Conservation (phyloP, 495 filamentous ascomycete species). For the Talaromyces nanjingensis region DNA sequence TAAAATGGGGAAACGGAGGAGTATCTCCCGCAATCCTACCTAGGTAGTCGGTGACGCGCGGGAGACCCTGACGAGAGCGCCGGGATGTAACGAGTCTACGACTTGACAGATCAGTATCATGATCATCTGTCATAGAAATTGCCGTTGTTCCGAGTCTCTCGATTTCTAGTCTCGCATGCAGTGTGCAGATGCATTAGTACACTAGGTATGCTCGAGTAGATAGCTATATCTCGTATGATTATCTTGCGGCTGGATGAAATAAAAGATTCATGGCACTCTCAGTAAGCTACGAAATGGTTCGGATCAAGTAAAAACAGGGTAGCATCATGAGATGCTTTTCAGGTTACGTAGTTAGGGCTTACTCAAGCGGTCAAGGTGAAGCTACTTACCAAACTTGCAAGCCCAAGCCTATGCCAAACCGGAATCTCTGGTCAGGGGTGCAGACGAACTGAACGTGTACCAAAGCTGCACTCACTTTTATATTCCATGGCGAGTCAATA, state of each 20-base stretch:
- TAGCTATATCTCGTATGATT: too few relatives aligned
- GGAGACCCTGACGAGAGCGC: neutral
- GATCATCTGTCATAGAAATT: neutral
- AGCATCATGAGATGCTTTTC: too few relatives aligned
- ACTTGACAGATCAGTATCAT: neutral
- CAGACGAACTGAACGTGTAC: too few relatives aligned
- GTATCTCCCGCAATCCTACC: neutral
- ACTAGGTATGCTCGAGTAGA: neutral
- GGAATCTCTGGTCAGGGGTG: neutral
- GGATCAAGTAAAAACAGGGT: neutral
- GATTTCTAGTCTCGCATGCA: neutral
- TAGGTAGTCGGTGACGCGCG: neutral
- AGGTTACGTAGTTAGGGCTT: neutral
- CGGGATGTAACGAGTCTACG: neutral
- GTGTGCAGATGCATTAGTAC: neutral
- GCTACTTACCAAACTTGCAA: neutral
- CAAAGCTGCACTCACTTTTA: too few relatives aligned
- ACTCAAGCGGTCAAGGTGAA: neutral
- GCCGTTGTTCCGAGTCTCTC: neutral
- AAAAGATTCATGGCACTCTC: neutral
- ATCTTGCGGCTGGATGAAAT: neutral
- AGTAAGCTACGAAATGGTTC: neutral
- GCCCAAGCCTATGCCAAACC: neutral
- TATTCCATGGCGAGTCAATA: neutral
- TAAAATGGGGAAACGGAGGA: too few relatives aligned